Percentiles rank a stretch among this genome's conserved stretches.
Evolutionary conservation across 192 early-diverging fungal species (phyloP).

Genomic region (Entophlyctis luteolus): DNA sequence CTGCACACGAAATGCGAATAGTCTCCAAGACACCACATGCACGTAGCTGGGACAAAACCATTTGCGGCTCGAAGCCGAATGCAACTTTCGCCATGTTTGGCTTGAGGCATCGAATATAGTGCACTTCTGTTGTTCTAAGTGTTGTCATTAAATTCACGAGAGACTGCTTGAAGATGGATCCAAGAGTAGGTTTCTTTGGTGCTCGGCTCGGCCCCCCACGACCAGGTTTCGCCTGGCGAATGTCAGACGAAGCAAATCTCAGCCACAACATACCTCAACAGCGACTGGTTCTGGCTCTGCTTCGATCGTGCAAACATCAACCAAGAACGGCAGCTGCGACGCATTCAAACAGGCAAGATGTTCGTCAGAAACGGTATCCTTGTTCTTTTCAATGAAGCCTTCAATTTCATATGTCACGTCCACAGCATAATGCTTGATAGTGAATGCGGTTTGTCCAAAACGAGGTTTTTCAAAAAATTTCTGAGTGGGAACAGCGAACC

Average conservation of each 20-base stretch:
- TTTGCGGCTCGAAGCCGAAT: constrained; percentile 84
- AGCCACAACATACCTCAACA: neutral
- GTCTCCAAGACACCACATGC: constrained; percentile 99
- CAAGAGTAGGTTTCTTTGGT: constrained; percentile 78
- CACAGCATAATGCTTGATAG: constrained; percentile 91
- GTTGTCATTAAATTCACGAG: constrained; percentile 83
- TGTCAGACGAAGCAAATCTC: neutral
- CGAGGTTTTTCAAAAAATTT: constrained; percentile 88
- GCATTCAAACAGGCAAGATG: constrained; percentile 64
- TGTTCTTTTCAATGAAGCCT: constrained; percentile 97
- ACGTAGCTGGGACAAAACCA: constrained; percentile 84
- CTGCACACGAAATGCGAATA: constrained; percentile 96
- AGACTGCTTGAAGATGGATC: constrained; percentile 77
- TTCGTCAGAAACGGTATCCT: constrained; percentile 92
- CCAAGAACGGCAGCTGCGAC: constrained; percentile 68
- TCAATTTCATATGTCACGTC: constrained; percentile 92
- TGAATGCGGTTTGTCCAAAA: constrained; percentile 84
- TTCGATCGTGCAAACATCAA: constrained; percentile 67
- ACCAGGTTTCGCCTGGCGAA: constrained; percentile 22
- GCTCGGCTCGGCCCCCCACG: constrained; percentile 35
- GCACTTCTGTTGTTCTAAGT: constrained; percentile 76
- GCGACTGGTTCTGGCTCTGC: constrained; percentile 57
- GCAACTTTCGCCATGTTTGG: constrained; percentile 87
- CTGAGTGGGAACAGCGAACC: constrained; percentile 62
- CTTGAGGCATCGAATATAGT: constrained; percentile 95